Conservation (phyloP, 2,329 filamentous ascomycete genomes). For the Colletotrichum nymphaeae region DNA sequence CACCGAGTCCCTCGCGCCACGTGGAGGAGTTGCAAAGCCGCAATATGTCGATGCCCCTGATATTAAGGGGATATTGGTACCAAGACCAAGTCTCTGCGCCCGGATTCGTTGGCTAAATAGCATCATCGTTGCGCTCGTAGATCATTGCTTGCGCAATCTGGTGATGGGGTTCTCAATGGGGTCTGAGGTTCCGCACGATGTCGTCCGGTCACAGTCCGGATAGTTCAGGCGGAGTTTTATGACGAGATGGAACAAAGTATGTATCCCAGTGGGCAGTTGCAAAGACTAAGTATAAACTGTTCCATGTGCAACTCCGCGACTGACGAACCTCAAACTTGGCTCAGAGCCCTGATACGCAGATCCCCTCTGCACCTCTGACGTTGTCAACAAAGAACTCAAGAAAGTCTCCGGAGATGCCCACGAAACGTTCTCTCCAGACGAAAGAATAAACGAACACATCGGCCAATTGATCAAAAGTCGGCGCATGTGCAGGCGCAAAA, state of each 20-base stretch:
- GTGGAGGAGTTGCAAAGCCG: conserved; percentile 3
- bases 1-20: conserved; percentile 13
- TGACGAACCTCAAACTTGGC: conserved; percentile 8
- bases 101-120: neutral
- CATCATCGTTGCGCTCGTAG: neutral
- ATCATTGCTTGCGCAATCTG: conserved; percentile 11
- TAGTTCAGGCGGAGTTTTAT: too few relatives aligned
- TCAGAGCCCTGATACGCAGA: conserved; percentile 18
- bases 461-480: neutral
- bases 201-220: neutral
- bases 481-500: neutral
- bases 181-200: neutral
- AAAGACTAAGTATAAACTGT: neutral
- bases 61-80: conserved; percentile 29
- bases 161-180: neutral
- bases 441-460: neutral
- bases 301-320: conserved; percentile 8
- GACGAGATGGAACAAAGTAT: neutral
- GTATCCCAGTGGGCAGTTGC: neutral
- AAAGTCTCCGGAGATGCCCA: neutral
- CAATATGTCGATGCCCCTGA: conserved; percentile 10
- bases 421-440: neutral
- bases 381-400: neutral
- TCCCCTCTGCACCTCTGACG: conserved; percentile 1
- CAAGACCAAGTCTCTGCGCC: neutral